Evolutionary conservation across 1,284 basidiomycete genomes (phyloP), one percentile per base, ranked within the genome.

Genomic region (Sporisorium exsertum): DNA sequence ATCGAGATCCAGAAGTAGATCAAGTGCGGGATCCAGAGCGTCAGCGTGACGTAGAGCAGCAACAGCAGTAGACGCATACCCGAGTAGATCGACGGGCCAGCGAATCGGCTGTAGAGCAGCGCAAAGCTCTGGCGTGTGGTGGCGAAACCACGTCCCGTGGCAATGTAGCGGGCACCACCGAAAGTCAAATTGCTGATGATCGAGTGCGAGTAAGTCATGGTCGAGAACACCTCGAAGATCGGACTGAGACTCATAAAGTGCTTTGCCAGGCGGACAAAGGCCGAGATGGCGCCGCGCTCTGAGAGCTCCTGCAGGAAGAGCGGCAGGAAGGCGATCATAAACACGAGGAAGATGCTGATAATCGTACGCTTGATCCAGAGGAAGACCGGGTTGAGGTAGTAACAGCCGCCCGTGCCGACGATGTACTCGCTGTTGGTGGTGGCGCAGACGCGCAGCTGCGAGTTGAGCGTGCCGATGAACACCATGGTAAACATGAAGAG

Each of bases 1-100:
- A 85, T 79, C 43, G 79, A 81, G 75, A 84, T 74, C 84, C 84
- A 85, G 77, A 85, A 85, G 77, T 85, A 85, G 75, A 85, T 84
- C 74, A 85, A 62, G 58, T 85, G 84, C 37, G 84, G 84, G 58
- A 85, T 80, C 84, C 84, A 85, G 20, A 84, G 80, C 62, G 83
- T 80, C n/a, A 85, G 62, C 29, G 84, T 85, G 53, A 84, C 74
- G 71, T 85, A 85, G 57, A 85, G 81, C 29, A 84, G 73, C 71
- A 84, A 57, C 45, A 85, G 62, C 55, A 84, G 58, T 51, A 82
- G 70, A 37, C 83, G 79, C 81, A 84, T 82, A 33, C 84, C 84
- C 47, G 79, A 74, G 77, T 85, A 85, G 72, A 85, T 84, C 62
- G 83, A 84, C 7, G 84, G 83, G 16, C 84, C 83, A 22, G 84